phyloP scores from a whole-genome alignment of 2,329 filamentous ascomycete species.

The Xylaria multiplex region DNA sequence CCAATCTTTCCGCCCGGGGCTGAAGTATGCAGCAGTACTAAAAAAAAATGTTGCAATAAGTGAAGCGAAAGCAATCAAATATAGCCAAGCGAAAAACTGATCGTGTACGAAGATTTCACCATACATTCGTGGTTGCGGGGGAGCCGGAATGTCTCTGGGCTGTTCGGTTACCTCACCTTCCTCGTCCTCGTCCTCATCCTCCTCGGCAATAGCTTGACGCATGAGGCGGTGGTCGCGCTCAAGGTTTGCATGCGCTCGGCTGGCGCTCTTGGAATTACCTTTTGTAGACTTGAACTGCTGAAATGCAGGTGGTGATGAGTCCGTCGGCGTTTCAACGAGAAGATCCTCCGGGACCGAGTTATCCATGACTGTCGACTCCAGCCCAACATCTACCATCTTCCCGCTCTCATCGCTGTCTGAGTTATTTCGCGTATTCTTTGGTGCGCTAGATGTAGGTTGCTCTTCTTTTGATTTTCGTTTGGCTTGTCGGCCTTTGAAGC shows the following conservation, averaged over 20 bases:
- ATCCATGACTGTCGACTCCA: conserved; percentile 73
- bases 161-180: conserved; percentile 42
- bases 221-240: conserved; percentile 61
- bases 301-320: conserved; percentile 69
- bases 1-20: conserved; percentile 77
- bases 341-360: conserved; percentile 70
- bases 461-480: conserved; percentile 58
- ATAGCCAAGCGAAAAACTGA: conserved; percentile 90
- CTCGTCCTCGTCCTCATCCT: conserved; percentile 47
- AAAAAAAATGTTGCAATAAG: conserved; percentile 89
- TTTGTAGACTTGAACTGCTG: conserved; percentile 64
- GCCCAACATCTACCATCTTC: conserved; percentile 86
- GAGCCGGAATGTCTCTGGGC: conserved; percentile 50
- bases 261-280: conserved; percentile 53
- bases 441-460: conserved; percentile 43
- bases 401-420: conserved; percentile 57
- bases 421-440: conserved; percentile 47
- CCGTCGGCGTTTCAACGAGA: conserved; percentile 62
- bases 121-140: conserved; percentile 66
- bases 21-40: conserved; percentile 90
- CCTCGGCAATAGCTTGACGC: conserved; percentile 53
- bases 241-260: conserved; percentile 56
- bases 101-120: conserved; percentile 84
- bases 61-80: conserved; percentile 82
- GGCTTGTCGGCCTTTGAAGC: conserved; percentile 52